A percentile compares a stretch with the other conserved stretches of the same genome.
phyloP scores from a whole-genome alignment of 495 filamentous ascomycete species.

The Cladorrhinum samala region DNA sequence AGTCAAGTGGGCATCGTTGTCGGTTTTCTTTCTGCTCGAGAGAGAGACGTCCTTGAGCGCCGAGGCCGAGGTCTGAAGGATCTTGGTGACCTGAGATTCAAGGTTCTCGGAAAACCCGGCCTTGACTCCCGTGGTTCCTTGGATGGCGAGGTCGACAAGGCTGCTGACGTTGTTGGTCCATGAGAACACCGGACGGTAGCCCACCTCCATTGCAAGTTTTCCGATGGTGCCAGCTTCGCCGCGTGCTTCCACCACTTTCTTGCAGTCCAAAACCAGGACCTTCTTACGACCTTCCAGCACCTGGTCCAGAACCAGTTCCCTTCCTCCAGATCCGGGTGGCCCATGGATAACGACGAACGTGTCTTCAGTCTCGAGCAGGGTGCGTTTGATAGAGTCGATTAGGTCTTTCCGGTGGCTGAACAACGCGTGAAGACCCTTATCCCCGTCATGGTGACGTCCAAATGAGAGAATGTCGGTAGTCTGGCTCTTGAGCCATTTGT shows the following conservation, averaged over 20 bases:
- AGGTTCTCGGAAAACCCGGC: conserved; percentile 93
- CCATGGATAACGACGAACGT: conserved; percentile 95
- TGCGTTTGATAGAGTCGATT: conserved; percentile 75
- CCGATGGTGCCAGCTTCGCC: conserved; percentile 85
- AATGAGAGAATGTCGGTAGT: conserved; percentile 61
- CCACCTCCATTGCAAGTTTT: conserved; percentile 75
- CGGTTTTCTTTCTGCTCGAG: conserved; percentile 57
- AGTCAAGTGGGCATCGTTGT: conserved; percentile 63
- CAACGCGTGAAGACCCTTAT: conserved; percentile 67
- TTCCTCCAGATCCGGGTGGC: conserved; percentile 85
- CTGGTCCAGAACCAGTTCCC: conserved; percentile 78
- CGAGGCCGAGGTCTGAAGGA: conserved; percentile 76
- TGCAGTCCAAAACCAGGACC: conserved; percentile 89
- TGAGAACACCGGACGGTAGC: conserved; percentile 88
- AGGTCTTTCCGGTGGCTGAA: conserved; percentile 81
- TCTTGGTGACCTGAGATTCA: conserved; percentile 86
- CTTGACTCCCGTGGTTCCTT: conserved; percentile 90
- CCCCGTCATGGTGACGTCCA: conserved; percentile 48
- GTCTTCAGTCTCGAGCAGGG: conserved; percentile 78
- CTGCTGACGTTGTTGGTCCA: conserved; percentile 95
- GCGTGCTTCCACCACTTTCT: conserved; percentile 83
- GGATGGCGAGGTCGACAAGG: conserved; percentile 83
- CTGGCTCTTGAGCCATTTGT: conserved; percentile 75
- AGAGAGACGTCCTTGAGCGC: conserved; percentile 76
- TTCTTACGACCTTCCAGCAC: conserved; percentile 70